Evolutionary conservation across 2,329 filamentous ascomycete species (phyloP), one percentile per base, ranked within the genome.

Genomic region (Calonectria hawksworthii): DNA sequence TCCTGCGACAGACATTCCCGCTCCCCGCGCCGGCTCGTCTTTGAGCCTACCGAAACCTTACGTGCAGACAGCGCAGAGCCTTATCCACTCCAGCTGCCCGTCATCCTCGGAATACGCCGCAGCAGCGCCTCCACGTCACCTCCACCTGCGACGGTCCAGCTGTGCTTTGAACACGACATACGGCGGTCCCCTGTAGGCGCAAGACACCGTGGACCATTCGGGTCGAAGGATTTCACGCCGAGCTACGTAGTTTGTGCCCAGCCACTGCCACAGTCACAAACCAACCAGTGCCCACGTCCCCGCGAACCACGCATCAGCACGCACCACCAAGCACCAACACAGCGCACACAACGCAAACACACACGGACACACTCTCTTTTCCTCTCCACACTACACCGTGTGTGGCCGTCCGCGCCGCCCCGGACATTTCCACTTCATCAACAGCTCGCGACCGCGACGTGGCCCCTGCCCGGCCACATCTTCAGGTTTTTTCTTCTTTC

Each of bases 371-470:
- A 50, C 54, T 50, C 75, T 47, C 51, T 56, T 64, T 23, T 64
- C 26, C 36, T 28, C 36, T 21, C 61, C 16, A 47, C 32, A 61
- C 56, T 61, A 26, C 32, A 61, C 56, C 56, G 56, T 61, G 56
- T 61, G 56, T 61, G 56, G 56, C 56, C 56, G 16, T 71, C 64
- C 44, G 63, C 64, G 41, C 34, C 47, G 28, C 59, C 51, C 41
- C 56, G 32, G 34, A 26, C 68, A 52, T 54, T 72, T 59, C 71
- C 47, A 32, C 36, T 32, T 51, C 59, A 47, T 54, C 59, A 56
- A 66, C 41, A 67, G 54, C 59, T 68, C 78, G 74, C 76, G 78
- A 79, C 77, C 75, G 77, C 78, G 78, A 79, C 78, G 79, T 80
- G 79, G 77, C 77, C 77, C 75, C 74, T 77, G 75, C 75, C 71